These are phyloP conservation scores for Zygosaccharomyces sapae DNA, from an alignment of 1,139 yeast genomes.

Conservation along the genomic window DNA sequence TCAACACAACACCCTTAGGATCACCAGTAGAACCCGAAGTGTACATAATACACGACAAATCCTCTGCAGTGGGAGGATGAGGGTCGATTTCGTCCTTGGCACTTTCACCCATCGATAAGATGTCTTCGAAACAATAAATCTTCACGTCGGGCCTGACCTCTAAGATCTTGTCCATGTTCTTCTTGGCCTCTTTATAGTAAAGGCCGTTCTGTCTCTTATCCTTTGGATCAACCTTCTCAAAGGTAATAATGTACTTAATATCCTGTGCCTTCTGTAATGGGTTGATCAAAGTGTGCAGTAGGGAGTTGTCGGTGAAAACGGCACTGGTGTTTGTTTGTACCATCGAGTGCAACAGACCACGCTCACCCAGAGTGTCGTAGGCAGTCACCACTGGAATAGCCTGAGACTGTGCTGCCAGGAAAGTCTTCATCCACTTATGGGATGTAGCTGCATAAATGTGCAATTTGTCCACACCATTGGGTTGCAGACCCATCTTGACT, in stretches of 20 bases:
- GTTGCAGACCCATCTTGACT: conserved; percentile 65
- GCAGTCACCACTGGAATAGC: conserved; percentile 89
- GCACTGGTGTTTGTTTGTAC: conserved; percentile 74
- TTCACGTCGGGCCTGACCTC: conserved; percentile 72
- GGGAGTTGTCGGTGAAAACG: conserved; percentile 75
- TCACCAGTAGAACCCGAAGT: conserved; percentile 98
- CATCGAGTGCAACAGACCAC: conserved; percentile 83
- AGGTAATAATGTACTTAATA: conserved; percentile 67
- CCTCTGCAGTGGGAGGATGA: conserved; percentile 62
- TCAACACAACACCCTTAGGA: conserved; percentile 93
- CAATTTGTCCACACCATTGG: conserved; percentile 56
- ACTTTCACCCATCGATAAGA: conserved; percentile 58
- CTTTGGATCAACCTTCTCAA: conserved; percentile 54
- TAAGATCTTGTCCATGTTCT: conserved; percentile 54
- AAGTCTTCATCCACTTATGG: conserved; percentile 86
- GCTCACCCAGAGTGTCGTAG: conserved; percentile 92
- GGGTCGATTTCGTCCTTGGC: conserved; percentile 37
- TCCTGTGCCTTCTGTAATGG: conserved; percentile 65
- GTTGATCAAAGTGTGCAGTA: conserved; percentile 59
- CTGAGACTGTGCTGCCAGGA: conserved; percentile 72
- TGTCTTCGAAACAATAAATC: conserved; percentile 62
- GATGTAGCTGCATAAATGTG: conserved; percentile 87
- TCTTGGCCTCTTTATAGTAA: conserved; percentile 50
- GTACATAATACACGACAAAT: conserved; percentile 89
- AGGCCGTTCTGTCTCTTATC: conserved; percentile 66